Base-by-base conservation (phyloP, 306 rosid species). In the Casuarina cunninghamiana region DNA sequence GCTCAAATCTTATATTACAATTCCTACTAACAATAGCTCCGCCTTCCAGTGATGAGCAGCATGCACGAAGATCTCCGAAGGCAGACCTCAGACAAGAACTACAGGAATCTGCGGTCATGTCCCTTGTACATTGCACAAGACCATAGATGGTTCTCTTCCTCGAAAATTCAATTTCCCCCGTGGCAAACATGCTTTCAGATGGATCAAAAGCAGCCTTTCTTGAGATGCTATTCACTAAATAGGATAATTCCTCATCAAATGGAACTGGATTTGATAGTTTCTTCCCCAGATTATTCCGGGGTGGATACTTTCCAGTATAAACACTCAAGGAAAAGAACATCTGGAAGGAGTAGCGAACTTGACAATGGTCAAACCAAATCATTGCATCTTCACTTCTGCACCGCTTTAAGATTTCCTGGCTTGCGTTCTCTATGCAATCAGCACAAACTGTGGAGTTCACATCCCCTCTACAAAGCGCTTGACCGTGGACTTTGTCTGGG, bases 401-500 rank as follows among this genome's bases (percentile, higher is more conserved):
- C 0, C 37, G 75, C 0, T 54, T 76, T 60, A 84, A 75, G 32
- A 89, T 77, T 43, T 86, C 85, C 43, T 80, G 62, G 73, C 87
- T 84, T 48, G 92, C 93, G 46, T 75, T 74, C 80, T 83, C 43
- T 41, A 88, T 42, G 76, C 97, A 89, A 26, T 72, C 44, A 58
- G 44, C 41, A 55, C 97, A 91, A 41, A 69, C 76, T 7, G 85
- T 77, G 57, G 86, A 81, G 77, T 83, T 77, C 5, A 82, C 82
- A 69, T 91, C 94, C 44, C 97, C 92, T 82, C 93, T 81, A 61
- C 92, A 89, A 1, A 89, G 89, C 82, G 89, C 81, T 77, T 81
- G 92, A 54, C 91, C 97, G 15, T 84, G 81, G 58, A 88, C 92
- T 17, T 8, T 79, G 26, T 86, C 76, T 6, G 2, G 3, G 12